Base-by-base conservation (phyloP, 305 asterid species). In the Ajuga reptans region DNA sequence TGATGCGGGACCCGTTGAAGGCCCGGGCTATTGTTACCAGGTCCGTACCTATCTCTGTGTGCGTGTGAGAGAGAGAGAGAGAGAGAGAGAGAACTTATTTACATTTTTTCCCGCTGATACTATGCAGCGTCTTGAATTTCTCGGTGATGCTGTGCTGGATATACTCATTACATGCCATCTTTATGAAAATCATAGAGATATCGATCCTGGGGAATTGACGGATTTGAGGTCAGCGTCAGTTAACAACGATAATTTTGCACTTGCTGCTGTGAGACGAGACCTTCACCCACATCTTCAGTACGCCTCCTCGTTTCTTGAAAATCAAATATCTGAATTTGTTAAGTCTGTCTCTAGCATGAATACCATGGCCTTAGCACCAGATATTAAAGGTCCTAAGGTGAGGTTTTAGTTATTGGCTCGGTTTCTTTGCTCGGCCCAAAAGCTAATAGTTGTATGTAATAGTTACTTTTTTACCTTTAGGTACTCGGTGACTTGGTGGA, bases 211-310 rank as follows among this genome's bases (percentile, higher is more conserved):
- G 58, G 91, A 89, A 72, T 71, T 94, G 78, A 94, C 99, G 3
- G 98, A 91, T 79, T 69, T 94, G 81, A 97, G 98, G 60, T 84
- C 98, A 9, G 96, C 95, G 70, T 89, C 98, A 0, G 99, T 94
- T 50, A 89, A 85, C 72, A 94, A 94, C 59, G 91, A 86, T 74
- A 87, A 76, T 80, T 91, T 94, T 49, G 99, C 98, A 61, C 74
- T 84, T 75, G 93, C 87, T 46, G 89, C 99, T 70, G 92, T 94
- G 71, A 83, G 79, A 73, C 46, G 59, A 31, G 71, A 85, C 60
- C 90, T 94, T 57, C 86, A 91, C 78, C 81, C 73, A 3, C 97
- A 94, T 81, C 96, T 94, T 66, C 93, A 75, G 78, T 84, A 83
- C 68, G 69, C 73, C 77, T 87, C 97, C 36, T 52, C 72, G 47